Base-by-base conservation (phyloP, 768 basidiomycete genomes). In the Baorangia bicolor region DNA sequence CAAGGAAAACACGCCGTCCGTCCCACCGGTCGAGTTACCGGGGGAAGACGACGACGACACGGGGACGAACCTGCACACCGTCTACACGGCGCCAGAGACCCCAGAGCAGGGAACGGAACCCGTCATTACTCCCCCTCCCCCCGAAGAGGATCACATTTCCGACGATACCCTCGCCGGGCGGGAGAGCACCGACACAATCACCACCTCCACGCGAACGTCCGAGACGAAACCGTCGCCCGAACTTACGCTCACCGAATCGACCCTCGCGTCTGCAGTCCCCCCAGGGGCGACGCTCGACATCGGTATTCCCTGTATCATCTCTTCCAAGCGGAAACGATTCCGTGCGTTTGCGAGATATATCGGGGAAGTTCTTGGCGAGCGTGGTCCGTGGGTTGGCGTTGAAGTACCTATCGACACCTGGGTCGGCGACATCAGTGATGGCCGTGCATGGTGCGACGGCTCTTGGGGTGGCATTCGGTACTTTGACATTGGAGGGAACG, bases 291-390 rank as follows among this genome's bases (percentile, higher is more conserved):
- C 85, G 12, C 81, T 95, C 34, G 87, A 90, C 34, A 85, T 94
- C 27, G 92, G 92, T 10, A 94, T 94, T 33, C 91, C 93, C 0
- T 94, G 93, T 73, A 92, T 94, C 68, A 88, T 94, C 59, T 83
- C 90, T 3, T 88, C 86, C 39, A 89, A 90, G 67, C 81, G 88
- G 35, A 86, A 87, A 58, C 82, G 91, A 10, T 92, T 94, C 79
- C 86, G 88, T 47, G 93, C 93, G 1, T 88, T 85, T 64, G 93
- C 92, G 21, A 77, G 92, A 5, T 94, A 95, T 67, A 92, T 95
- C 49, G 93, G 90, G 7, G 90, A 92, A 66, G 85, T 95, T 2
- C 79, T 82, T 46, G 93, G 92, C 35, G 90, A 93, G 69, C 61
- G 66, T 5, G 93, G 93, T 1, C 84, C 90, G 0, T 95, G 93